A percentile compares a stretch with the other conserved stretches of the same genome.
These are phyloP conservation scores for Flaveria sonorensis DNA, from an alignment of 129 eudicot species.

Conservation along the genomic window DNA sequence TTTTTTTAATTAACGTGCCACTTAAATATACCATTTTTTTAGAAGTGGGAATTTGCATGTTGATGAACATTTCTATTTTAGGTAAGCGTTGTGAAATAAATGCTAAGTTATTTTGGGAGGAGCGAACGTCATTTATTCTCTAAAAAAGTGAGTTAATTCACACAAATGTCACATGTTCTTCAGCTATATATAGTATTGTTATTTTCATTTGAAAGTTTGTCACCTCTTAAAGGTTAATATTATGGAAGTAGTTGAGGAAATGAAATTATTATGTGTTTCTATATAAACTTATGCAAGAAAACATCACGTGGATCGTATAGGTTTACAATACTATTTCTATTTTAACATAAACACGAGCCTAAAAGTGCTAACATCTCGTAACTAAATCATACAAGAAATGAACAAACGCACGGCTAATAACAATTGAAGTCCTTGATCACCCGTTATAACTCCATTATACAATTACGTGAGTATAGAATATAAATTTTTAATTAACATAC, in stretches of 20 bases:
- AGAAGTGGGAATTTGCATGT: neutral
- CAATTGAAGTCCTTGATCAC: too few relatives aligned
- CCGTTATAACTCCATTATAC: too few relatives aligned
- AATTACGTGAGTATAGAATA: too few relatives aligned
- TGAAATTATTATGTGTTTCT: neutral
- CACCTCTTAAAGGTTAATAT: neutral
- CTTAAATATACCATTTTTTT: neutral
- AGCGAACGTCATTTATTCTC: neutral
- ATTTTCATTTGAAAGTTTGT: neutral
- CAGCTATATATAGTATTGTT: neutral
- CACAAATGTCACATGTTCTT: neutral
- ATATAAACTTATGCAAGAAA: neutral
- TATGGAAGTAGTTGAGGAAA: neutral
- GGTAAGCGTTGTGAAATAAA: neutral
- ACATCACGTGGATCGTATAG: neutral
- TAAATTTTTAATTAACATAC: too few relatives aligned
- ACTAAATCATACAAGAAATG: neutral
- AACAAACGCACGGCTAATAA: too few relatives aligned
- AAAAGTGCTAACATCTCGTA: neutral
- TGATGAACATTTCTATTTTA: neutral
- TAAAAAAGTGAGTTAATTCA: neutral
- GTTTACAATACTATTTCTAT: neutral
- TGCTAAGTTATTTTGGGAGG: neutral
- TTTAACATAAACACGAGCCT: neutral
- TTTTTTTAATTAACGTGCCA: neutral